Base-by-base conservation (phyloP, 768 basidiomycete genomes). In the Pisolithus microcarpus region DNA sequence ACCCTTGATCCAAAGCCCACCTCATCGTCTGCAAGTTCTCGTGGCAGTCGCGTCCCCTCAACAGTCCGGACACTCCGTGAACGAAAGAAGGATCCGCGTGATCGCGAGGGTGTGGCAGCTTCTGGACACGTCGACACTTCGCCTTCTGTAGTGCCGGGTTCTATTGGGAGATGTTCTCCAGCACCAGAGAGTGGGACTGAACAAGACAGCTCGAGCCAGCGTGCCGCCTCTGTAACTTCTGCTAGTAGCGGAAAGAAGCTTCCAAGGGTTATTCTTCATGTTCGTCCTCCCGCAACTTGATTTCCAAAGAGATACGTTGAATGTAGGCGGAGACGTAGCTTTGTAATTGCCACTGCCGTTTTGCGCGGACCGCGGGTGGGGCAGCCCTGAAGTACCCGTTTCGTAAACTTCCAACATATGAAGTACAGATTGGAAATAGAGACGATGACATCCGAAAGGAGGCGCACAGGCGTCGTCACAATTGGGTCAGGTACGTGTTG, bases 181-280 rank as follows among this genome's bases (percentile, higher is more conserved):
- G 4, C 26, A 9, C 45, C 43, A 1, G 55, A 51, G 21, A 48
- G 34, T 23, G 28, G 23, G 10, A 6, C 23, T 13, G 19, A 26
- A 23, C 7, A 26, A 42, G 23, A 11, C 26, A 13, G 28, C 38
- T 13, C 43, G 18, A 7, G 44, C 43, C 43, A 26, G 7, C 39
- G 28, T n/a, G 48, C 31, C 5, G 44, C 56, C 54, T 26, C 37
- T 19, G 8, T 11, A 18, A 16, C 1, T 15, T 38, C 61, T 40
- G 15, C 48, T 47, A 49, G 52, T 49, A 34, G 46, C 18, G 56
- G 53, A 38, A 77, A 75, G 69, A 81, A 76, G 55, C 61, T 81
- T 1, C 81, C 79, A 0, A 71, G 72, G 50, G 79, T 84, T 5
- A 75, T 78, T 46, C 60, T 82, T 48, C 77, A 79, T 68, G 70